phyloP scores from a whole-genome alignment of 1,284 basidiomycete genomes.

The Microbotryomycetes sp. region DNA sequence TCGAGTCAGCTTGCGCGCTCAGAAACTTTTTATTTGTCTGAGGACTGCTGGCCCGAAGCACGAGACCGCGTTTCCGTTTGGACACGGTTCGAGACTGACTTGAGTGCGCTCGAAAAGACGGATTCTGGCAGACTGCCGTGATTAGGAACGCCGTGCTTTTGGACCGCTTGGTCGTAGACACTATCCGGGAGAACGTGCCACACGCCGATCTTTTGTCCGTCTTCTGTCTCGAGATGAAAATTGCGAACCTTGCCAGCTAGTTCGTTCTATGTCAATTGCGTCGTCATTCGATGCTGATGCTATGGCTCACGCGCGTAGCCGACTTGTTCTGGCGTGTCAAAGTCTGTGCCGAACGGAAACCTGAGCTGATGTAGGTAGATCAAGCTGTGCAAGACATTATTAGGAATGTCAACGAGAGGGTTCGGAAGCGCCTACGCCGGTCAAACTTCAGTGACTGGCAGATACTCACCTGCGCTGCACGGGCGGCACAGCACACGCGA shows the following conservation, averaged over 20 bases:
- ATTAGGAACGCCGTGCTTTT: slow-evolving; percentile 33
- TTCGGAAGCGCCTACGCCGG: slow-evolving; percentile 34
- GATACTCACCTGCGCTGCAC: neutral
- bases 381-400: slow-evolving; percentile 58
- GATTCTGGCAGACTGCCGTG: slow-evolving; percentile 33
- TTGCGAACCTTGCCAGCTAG: slow-evolving; percentile 72
- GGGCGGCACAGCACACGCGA: neutral
- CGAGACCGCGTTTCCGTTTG: too few species aligned
- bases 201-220: slow-evolving; percentile 71
- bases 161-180: slow-evolving; percentile 48
- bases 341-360: slow-evolving; percentile 57
- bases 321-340: slow-evolving; percentile 61
- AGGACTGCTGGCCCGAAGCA: too few species aligned
- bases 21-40: too few species aligned
- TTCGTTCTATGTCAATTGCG: neutral
- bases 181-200: slow-evolving; percentile 80
- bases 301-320: slow-evolving; percentile 66
- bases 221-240: slow-evolving; percentile 59
- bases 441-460: neutral
- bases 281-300: neutral
- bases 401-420: slow-evolving; percentile 50
- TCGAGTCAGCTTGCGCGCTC: too few species aligned
- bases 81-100: slow-evolving; percentile 16
- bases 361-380: slow-evolving; percentile 62
- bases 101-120: slow-evolving; percentile 49